Percentiles rank a stretch among this genome's conserved stretches.
phyloP scores from a whole-genome alignment of 2,329 filamentous ascomycete species.

The Exophiala viscosa region DNA sequence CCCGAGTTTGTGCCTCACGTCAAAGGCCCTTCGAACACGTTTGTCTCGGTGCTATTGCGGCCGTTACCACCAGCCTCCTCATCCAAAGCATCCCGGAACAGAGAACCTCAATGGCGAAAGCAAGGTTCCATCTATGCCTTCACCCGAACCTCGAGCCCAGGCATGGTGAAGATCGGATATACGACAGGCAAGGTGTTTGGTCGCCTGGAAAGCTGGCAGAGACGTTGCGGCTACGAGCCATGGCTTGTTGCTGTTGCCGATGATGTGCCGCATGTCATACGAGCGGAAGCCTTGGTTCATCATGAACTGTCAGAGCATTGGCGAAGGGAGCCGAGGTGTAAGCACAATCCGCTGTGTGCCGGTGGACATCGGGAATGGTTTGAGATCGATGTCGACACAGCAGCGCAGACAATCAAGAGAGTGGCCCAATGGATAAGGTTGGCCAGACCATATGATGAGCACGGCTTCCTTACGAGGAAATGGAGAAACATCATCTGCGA shows the following conservation, averaged over 20 bases:
- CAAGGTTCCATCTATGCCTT: slow-evolving; percentile 3
- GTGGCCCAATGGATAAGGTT: not conserved
- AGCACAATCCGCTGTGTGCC: slow-evolving; percentile 3
- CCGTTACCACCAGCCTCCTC: not conserved
- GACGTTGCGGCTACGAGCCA: not conserved
- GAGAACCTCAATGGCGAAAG: not conserved
- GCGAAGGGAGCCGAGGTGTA: slow-evolving; percentile 8
- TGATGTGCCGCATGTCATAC: slow-evolving; percentile 3
- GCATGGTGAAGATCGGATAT: slow-evolving; percentile 7
- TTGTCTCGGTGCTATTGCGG: not conserved
- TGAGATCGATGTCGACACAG: not conserved
- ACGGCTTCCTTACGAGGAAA: not conserved
- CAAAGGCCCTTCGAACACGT: not conserved
- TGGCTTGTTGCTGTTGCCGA: not conserved
- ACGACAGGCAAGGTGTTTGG: not conserved
- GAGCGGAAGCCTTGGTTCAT: slow-evolving; percentile 5
- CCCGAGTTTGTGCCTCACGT: not conserved
- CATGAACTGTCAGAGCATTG: slow-evolving; percentile 6
- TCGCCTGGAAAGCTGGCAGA: not conserved
- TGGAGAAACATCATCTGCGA: not conserved
- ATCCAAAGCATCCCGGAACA: not conserved
- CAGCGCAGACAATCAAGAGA: not conserved
- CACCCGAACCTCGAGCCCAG: not conserved
- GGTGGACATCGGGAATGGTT: slow-evolving; percentile 15
- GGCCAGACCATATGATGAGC: not conserved